A percentile compares a stretch with the other conserved stretches of the same genome.
Evolutionary conservation across 495 filamentous ascomycete species (phyloP).

Genomic region (Daldinia vernicosa): DNA sequence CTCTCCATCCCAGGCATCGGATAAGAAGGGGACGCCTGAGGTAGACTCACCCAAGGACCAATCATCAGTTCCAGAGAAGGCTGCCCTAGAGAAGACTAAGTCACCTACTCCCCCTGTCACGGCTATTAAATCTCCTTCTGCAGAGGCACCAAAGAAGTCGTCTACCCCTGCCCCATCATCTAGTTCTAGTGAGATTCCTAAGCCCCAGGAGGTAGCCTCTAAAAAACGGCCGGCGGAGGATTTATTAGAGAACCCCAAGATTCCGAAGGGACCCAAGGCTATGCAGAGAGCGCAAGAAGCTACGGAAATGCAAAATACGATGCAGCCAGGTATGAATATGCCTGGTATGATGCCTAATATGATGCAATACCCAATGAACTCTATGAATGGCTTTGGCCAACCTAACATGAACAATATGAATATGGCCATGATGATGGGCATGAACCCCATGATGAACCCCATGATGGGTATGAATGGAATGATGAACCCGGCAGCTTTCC

Average conservation of each 20-base stretch:
- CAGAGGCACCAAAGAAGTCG: slow-evolving; percentile 31
- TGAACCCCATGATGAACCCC: slow-evolving; percentile 65
- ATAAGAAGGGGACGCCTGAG: slow-evolving; percentile 38
- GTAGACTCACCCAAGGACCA: slow-evolving; percentile 30
- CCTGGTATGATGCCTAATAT: slow-evolving; percentile 55
- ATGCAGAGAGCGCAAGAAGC: slow-evolving; percentile 61
- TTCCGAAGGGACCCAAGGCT: slow-evolving; percentile 67
- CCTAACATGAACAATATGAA: slow-evolving; percentile 55
- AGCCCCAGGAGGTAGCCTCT: slow-evolving; percentile 51
- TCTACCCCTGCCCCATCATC: slow-evolving; percentile 41
- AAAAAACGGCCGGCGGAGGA: slow-evolving; percentile 89
- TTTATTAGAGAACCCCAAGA: slow-evolving; percentile 69
- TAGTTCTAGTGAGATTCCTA: slow-evolving; percentile 50
- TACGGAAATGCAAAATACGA: slow-evolving; percentile 50
- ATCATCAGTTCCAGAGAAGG: slow-evolving; percentile 37
- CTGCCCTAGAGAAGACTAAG: slow-evolving; percentile 44
- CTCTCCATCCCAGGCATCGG: slow-evolving; percentile 40
- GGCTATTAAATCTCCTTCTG: slow-evolving; percentile 41
- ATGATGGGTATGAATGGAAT: slow-evolving; percentile 56
- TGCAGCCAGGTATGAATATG: slow-evolving; percentile 51
- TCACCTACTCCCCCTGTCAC: slow-evolving; percentile 49
- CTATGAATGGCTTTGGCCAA: slow-evolving; percentile 50
- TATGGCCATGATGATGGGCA: slow-evolving; percentile 54
- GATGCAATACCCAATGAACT: slow-evolving; percentile 54
- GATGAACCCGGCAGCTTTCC: slow-evolving; percentile 65